Conservation (phyloP, 129 eudicot species). For the sunflower (Helianthus annuus) region HanXRQr2.0-SUNRISE NC_035433.2:2088309-2088808, state of each 20-base stretch:
- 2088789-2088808: constrained; percentile 16
- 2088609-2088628: constrained; percentile 37
- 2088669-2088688: constrained; percentile 7
- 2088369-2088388: no score
- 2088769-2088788: neutral
- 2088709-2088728: constrained; percentile 92
- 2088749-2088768: constrained; percentile 69
- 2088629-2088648: neutral
- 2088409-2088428: no score
- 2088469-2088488: neutral
- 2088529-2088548: constrained; percentile 91
- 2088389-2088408: no score
- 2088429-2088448: no score
- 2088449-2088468: no score
- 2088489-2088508: constrained; percentile 47
- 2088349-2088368: no score
- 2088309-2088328: no score
- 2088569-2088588: constrained; percentile 95
- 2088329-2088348: no score
- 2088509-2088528: constrained; percentile 91
- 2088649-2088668: constrained; percentile 8
- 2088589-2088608: constrained; percentile 98
- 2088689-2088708: constrained; percentile 75
- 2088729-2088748: constrained; percentile 92
- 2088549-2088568: constrained; percentile 95